Base-by-base conservation (phyloP, 345 rosid genomes). In the Euphorbia lathyris region DNA sequence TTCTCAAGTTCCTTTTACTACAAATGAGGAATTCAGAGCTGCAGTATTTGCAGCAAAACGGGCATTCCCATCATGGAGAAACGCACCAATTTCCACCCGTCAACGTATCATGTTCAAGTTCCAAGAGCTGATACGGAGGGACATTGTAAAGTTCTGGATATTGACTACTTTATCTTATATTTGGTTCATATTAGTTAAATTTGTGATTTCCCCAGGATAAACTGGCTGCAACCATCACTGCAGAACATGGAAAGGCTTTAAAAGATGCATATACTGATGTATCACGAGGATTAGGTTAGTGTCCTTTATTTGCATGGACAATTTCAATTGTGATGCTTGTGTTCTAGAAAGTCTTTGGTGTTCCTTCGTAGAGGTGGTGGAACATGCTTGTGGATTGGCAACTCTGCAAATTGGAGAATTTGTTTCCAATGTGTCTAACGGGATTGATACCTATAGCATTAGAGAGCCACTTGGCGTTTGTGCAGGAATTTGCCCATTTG, bases 21-120 rank as follows among this genome's bases (percentile, higher is more conserved):
- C 86, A 61, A 78, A 79, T 79, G 89, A 85, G 70, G 94, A 88
- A 83, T 85, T 83, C 70, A 85, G 77, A 76, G 91, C 86, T 60
- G 86, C 94, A 30, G 88, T 82, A 4, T 82, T 76, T 73, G 86
- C 93, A 14, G 93, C 93, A 32, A 88, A 88, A 77, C 80, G 83
- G 48, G 89, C 89, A 66, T 85, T 88, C 65, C 83, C 80, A 8
- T 62, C 76, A 58, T 88, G 93, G 93, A 72, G 84, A 68, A 85
- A 74, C 77, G 80, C 87, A 26, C 83, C 89, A 1, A 68, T 82
- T 72, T 74, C 81, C 40, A 48, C 74, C 34, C 87, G 90, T 45
- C 90, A 85, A 67, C 81, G 93, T 20, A 80, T 84, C 62, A 88
- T 88, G 90, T 83, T 88, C 80, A 88, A 83, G 83, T 77, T 86